These are phyloP conservation scores for Brassica incana DNA, from an alignment of 345 rosid species.

Conservation along the genomic window DNA sequence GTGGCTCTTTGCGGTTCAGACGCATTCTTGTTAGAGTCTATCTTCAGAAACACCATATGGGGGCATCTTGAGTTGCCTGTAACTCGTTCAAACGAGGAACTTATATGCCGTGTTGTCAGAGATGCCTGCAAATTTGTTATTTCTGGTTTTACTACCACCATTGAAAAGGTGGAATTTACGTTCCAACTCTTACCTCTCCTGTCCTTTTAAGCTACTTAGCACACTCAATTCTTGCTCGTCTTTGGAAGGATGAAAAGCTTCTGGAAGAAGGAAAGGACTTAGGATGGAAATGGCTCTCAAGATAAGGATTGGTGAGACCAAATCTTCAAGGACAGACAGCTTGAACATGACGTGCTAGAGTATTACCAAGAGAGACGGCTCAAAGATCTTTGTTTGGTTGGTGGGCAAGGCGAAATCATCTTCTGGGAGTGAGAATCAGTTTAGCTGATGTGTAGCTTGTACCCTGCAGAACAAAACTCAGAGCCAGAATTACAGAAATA, in stretches of 20 bases:
- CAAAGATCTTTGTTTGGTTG: slow-evolving; percentile 82
- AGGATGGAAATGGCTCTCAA: slow-evolving; percentile 64
- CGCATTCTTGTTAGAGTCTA: slow-evolving; percentile 64
- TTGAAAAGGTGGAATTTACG: slow-evolving; percentile 32
- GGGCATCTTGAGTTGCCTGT: slow-evolving; percentile 85
- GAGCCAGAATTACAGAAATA: not conserved
- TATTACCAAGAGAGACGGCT: slow-evolving; percentile 95
- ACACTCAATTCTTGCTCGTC: no score
- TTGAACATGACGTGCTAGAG: slow-evolving; percentile 64
- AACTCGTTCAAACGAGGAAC: slow-evolving; percentile 80
- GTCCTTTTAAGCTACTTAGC: slow-evolving; percentile 1
- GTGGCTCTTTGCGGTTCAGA: slow-evolving; percentile 85
- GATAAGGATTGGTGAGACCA: slow-evolving; percentile 70
- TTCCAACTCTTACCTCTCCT: not conserved
- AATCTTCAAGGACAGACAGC: slow-evolving; percentile 65
- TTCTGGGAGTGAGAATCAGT: slow-evolving; percentile 70
- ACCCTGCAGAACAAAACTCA: slow-evolving; percentile 25
- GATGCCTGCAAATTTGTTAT: slow-evolving; percentile 82
- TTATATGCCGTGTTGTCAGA: slow-evolving; percentile 71
- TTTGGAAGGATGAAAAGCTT: slow-evolving; percentile 60
- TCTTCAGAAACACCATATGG: slow-evolving; percentile 86
- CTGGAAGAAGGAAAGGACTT: slow-evolving; percentile 43
- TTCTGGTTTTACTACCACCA: slow-evolving; percentile 64
- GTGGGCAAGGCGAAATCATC: slow-evolving; percentile 93
- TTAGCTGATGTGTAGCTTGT: not conserved